These are phyloP conservation scores for Solanum neorickii DNA, from an alignment of 257 asterid genomes.

Conservation along the genomic window DNA sequence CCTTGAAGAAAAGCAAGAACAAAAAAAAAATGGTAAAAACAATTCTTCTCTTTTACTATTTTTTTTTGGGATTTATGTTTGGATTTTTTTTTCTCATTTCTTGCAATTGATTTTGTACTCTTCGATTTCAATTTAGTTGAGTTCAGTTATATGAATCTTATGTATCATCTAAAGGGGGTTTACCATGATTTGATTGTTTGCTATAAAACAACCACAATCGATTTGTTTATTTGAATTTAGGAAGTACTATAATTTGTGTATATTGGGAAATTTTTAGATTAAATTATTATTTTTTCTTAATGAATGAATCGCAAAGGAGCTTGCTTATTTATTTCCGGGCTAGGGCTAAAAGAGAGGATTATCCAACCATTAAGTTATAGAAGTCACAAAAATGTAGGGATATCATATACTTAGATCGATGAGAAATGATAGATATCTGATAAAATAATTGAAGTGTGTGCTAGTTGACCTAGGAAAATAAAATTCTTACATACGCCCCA, in stretches of 20 bases:
- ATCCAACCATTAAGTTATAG: neutral
- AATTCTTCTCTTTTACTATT: neutral
- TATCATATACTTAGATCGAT: neutral
- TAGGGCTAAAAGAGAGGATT: neutral
- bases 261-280: neutral
- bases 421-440: neutral
- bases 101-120: neutral
- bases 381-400: neutral
- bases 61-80: neutral
- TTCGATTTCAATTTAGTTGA: neutral
- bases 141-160: neutral
- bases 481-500: neutral
- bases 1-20: neutral
- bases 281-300: neutral
- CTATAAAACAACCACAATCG: neutral
- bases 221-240: neutral
- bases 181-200: neutral
- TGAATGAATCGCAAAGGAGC: neutral
- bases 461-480: neutral
- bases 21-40: neutral
- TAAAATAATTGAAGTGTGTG: neutral
- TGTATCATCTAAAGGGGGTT: neutral
- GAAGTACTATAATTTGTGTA: neutral
- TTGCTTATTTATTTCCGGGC: neutral
- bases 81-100: neutral